Evolutionary conservation across 1,284 basidiomycete genomes (phyloP).

Genomic region (Amylostereum chailletii): DNA sequence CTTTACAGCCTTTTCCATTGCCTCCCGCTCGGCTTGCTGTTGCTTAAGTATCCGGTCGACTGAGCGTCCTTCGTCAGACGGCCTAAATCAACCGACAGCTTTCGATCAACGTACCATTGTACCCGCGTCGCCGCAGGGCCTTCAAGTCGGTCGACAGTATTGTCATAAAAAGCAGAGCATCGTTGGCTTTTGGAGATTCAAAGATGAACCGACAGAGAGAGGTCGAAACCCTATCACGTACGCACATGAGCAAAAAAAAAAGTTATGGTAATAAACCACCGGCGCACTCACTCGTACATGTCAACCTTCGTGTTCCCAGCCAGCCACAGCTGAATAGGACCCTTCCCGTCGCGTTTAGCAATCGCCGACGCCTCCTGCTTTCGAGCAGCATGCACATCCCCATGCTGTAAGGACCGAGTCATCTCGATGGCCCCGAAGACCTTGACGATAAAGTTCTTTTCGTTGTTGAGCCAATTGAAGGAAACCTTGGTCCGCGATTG

Average conservation of each 20-base stretch:
- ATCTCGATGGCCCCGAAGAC: conserved; percentile 55
- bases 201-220: conserved; percentile 75
- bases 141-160: conserved; percentile 86
- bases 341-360: conserved; percentile 46
- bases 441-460: conserved; percentile 67
- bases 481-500: conserved; percentile 64
- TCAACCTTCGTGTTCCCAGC: conserved; percentile 73
- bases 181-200: conserved; percentile 68
- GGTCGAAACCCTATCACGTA: conserved; percentile 57
- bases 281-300: conserved; percentile 78
- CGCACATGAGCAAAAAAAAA: neutral
- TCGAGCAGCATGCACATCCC: conserved; percentile 37
- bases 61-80: conserved; percentile 16
- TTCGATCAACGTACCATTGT: conserved; percentile 47
- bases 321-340: conserved; percentile 71
- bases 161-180: conserved; percentile 84
- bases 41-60: conserved; percentile 90
- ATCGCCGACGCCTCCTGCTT: conserved; percentile 71
- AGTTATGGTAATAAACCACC: neutral
- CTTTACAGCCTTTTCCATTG: conserved; percentile 38
- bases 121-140: conserved; percentile 79
- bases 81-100: neutral
- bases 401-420: conserved; percentile 50
- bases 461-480: conserved; percentile 66
- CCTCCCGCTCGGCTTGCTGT: conserved; percentile 67